These are phyloP conservation scores for Heterococcus sp. DNA, from an alignment of 108 stramenopile species.

Conservation along the genomic window DNA sequence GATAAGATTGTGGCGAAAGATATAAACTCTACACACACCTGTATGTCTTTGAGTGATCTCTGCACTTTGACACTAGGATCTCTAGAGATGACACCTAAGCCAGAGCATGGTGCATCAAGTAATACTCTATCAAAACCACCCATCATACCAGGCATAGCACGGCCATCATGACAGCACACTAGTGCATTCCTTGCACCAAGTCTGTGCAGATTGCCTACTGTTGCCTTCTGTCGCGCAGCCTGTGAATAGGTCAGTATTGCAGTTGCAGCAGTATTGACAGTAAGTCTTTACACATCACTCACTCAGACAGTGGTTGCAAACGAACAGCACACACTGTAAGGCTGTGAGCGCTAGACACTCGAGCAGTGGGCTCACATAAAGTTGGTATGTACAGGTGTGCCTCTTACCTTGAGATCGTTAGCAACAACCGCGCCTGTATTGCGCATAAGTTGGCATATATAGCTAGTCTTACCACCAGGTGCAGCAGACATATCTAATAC, in stretches of 20 bases:
- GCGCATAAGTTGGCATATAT: conserved; percentile 93
- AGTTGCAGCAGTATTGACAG: no score
- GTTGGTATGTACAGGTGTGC: no score
- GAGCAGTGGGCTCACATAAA: no score
- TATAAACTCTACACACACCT: no score
- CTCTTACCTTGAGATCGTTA: conserved; percentile 79
- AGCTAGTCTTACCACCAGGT: conserved; percentile 96
- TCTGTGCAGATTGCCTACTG: conserved; percentile 94
- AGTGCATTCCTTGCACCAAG: conserved; percentile 91
- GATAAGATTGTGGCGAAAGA: no score
- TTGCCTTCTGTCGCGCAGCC: conserved; percentile 86
- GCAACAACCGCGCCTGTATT: conserved; percentile 91
- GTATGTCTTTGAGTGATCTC: conserved; percentile 83
- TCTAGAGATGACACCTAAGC: conserved; percentile 89
- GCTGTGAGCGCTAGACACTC: no score
- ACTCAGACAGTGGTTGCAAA: no score
- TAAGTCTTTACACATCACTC: no score
- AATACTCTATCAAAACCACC: conserved; percentile 90
- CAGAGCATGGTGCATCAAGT: conserved; percentile 96
- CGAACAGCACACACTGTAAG: no score
- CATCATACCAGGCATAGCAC: conserved; percentile 74
- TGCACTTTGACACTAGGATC: conserved; percentile 96
- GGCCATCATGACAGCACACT: conserved; percentile 87
- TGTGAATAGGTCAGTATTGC: neutral
- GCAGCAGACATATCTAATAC: conserved; percentile 95